phyloP scores from a whole-genome alignment of 1,139 yeast genomes.

The Schwanniomyces etchellsii region DNA sequence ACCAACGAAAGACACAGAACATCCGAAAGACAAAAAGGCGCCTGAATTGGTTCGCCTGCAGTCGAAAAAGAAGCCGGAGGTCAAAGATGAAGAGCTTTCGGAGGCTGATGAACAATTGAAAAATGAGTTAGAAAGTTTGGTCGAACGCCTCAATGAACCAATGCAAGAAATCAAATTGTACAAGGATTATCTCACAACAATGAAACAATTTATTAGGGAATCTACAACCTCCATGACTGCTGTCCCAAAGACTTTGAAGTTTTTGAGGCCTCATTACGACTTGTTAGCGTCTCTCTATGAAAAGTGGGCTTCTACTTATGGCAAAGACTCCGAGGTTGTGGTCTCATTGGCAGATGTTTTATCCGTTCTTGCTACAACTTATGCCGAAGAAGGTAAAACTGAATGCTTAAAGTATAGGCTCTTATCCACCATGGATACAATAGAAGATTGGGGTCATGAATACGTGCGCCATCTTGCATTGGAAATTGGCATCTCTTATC shows the following conservation, averaged over 20 bases:
- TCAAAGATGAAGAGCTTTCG: slow-evolving; percentile 72
- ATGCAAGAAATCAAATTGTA: slow-evolving; percentile 44
- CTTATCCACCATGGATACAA: slow-evolving; percentile 49
- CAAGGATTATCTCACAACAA: slow-evolving; percentile 52
- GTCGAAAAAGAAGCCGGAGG: slow-evolving; percentile 23
- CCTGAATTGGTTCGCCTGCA: slow-evolving; percentile 10
- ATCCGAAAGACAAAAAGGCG: slow-evolving; percentile 8
- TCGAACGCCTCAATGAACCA: slow-evolving; percentile 59
- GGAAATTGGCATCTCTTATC: slow-evolving; percentile 87
- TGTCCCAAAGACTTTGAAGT: slow-evolving; percentile 96
- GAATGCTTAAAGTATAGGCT: slow-evolving; percentile 82
- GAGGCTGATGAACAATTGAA: slow-evolving; percentile 93
- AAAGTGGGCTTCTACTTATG: slow-evolving; percentile 52
- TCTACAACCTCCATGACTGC: slow-evolving; percentile 99
- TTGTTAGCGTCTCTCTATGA: slow-evolving; percentile 59
- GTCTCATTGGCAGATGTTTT: slow-evolving; percentile 66
- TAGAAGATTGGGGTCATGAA: slow-evolving; percentile 96
- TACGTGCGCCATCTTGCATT: slow-evolving; percentile 92
- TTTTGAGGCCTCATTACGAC: slow-evolving; percentile 83
- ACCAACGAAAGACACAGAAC: slow-evolving; percentile 16
- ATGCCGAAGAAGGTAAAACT: slow-evolving; percentile 75
- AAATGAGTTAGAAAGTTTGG: slow-evolving; percentile 80
- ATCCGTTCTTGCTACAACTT: slow-evolving; percentile 94
- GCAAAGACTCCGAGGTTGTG: slow-evolving; percentile 13
- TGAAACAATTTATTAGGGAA: slow-evolving; percentile 78